A percentile compares a stretch with the other conserved stretches of the same genome.
phyloP scores from a whole-genome alignment of 2,329 filamentous ascomycete genomes.

The Alternaria incomplexa region DNA sequence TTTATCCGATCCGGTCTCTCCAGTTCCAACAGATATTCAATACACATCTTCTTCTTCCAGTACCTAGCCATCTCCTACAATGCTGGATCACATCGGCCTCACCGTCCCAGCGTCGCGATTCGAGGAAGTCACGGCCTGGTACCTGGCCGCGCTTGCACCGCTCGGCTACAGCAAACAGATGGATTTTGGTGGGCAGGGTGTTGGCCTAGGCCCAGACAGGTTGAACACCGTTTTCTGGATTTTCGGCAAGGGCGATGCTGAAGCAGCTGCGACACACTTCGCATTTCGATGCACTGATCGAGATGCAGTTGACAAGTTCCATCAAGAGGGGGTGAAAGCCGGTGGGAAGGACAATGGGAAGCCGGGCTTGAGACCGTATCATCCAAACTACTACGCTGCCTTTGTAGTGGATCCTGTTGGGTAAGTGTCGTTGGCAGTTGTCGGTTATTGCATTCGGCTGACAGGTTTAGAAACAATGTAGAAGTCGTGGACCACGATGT shows the following conservation, averaged over 20 bases:
- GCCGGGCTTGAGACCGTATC: conserved; percentile 33
- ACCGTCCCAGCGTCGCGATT: conserved; percentile 22
- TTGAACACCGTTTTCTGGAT: conserved; percentile 25
- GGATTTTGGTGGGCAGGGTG: conserved; percentile 22
- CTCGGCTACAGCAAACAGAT: conserved; percentile 32
- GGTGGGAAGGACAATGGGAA: conserved; percentile 34
- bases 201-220: conserved; percentile 21
- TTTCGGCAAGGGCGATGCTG: conserved; percentile 7
- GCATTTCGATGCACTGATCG: conserved; percentile 27
- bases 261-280: conserved; percentile 16
- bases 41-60: background rate
- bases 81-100: conserved; percentile 11
- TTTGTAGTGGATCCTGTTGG: conserved; percentile 37
- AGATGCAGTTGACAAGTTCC: conserved; percentile 24
- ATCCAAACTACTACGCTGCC: conserved; percentile 36
- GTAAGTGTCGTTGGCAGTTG: conserved; percentile 14
- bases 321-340: conserved; percentile 29
- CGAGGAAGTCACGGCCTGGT: conserved; percentile 28
- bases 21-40: background rate
- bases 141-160: conserved; percentile 32
- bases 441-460: background rate
- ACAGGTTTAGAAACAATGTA: conserved; percentile 24
- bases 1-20: background rate
- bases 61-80: background rate
- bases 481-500: conserved; percentile 27